Percentiles rank a stretch among this genome's conserved stretches.
Evolutionary conservation across 106 monocot genomes (phyloP).

Genomic region (Ottelia alismoides): DNA sequence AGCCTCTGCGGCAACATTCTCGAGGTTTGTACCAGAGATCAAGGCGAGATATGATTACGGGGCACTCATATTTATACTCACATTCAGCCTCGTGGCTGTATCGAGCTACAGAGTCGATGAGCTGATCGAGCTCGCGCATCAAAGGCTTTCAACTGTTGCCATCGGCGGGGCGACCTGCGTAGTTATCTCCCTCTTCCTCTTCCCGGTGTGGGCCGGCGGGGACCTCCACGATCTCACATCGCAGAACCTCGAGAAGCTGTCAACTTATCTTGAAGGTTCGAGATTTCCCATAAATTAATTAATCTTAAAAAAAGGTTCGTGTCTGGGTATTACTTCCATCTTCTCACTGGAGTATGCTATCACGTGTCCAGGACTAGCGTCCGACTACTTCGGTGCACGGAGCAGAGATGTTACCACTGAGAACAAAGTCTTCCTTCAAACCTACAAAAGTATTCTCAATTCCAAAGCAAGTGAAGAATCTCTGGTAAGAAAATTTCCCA

Average conservation of each 20-base stretch:
- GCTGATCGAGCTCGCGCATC: conserved; percentile 29
- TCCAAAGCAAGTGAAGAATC: too few relatives aligned
- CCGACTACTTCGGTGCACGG: too few relatives aligned
- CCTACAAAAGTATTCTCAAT: too few relatives aligned
- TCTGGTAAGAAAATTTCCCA: too few relatives aligned
- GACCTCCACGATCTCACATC: conserved; percentile 40
- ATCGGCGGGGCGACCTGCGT: conserved; percentile 54
- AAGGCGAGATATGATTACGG: conserved; percentile 80
- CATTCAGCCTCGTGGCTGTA: conserved; percentile 63
- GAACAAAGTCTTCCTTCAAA: too few relatives aligned
- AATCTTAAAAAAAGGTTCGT: too few relatives aligned
- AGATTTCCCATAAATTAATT: too few relatives aligned
- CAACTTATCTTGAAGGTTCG: conserved; percentile 35
- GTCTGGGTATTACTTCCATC: too few relatives aligned
- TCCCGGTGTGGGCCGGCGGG: conserved; percentile 65
- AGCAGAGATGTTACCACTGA: too few relatives aligned
- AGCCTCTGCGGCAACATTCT: conserved; percentile 47
- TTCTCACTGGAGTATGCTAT: too few relatives aligned
- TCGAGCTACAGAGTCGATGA: conserved; percentile 57
- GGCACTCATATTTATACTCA: conserved; percentile 59
- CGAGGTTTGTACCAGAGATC: conserved; percentile 52
- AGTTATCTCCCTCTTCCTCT: conserved; percentile 28
- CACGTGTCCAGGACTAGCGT: too few relatives aligned
- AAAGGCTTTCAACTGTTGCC: conserved; percentile 45
- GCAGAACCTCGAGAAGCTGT: conserved; percentile 45